Evolutionary conservation across 2,329 filamentous ascomycete genomes (phyloP).

Genomic region (Fusarium sp.): DNA sequence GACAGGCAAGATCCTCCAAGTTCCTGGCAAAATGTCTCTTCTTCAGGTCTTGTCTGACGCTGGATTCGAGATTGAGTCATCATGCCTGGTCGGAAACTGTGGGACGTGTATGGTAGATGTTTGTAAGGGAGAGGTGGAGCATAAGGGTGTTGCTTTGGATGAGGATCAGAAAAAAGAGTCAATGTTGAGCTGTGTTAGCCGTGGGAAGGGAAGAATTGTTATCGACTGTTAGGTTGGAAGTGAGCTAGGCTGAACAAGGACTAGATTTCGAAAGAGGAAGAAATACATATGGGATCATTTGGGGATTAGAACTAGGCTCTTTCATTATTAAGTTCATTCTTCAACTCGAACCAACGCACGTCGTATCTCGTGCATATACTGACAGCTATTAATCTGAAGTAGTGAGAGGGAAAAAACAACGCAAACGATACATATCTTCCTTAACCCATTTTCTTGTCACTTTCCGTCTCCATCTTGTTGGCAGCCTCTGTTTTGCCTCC

Average conservation of each 20-base stretch:
- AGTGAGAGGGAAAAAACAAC: background rate
- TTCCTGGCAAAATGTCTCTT: slow-evolving; percentile 19
- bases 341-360: background rate
- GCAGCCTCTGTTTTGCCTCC: background rate
- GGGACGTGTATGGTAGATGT: slow-evolving; percentile 33
- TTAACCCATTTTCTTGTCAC: slow-evolving; percentile 1
- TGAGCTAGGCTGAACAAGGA: background rate
- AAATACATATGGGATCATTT: background rate
- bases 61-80: slow-evolving; percentile 30
- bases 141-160: slow-evolving; percentile 30
- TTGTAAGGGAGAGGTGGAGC: slow-evolving; percentile 22
- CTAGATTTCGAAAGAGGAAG: background rate
- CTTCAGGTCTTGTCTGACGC: slow-evolving; percentile 28
- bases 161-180: slow-evolving; percentile 27
- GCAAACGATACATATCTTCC: too few species aligned
- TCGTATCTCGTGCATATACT: background rate
- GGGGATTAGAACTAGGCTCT: background rate
- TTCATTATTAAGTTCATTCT: background rate
- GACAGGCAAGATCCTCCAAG: slow-evolving; percentile 7
- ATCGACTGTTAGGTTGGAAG: slow-evolving; percentile 1
- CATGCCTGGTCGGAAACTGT: slow-evolving; percentile 30
- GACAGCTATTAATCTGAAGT: background rate
- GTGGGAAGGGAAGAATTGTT: slow-evolving; percentile 26
- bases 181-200: slow-evolving; percentile 31
- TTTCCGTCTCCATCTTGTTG: background rate